Base-by-base conservation (phyloP, 108 stramenopile species). In the Skeletonema potamos region DNA sequence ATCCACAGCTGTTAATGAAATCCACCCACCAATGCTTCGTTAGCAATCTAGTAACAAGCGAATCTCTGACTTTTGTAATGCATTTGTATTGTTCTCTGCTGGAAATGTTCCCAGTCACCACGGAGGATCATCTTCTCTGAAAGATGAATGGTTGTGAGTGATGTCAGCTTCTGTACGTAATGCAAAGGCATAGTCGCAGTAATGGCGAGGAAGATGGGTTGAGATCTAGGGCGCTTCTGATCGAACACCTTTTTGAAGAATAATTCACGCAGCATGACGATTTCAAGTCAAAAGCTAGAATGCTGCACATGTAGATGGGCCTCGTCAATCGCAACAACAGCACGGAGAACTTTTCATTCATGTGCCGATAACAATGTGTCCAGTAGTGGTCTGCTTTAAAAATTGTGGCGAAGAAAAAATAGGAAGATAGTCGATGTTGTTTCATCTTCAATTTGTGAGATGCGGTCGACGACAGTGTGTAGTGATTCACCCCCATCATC, bases 1-100 rank as follows among this genome's bases (percentile, higher is more conserved):
- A 41, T 41, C 73, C 43, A 46, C 58, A 64, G 15, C 58, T 66
- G 43, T 66, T 74, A 8, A 82, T 71, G 58, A 79, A 72, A 24
- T 79, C 68, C n/a, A 81, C 48, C 86, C 86, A 86, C 66, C 75
- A 84, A 5, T 55, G 32, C 4, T 77, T 64, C 2, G 83, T 86
- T 15, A 86, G 67, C 32, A n/a, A n/a, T n/a, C n/a, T n/a, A n/a
- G n/a, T n/a, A n/a, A n/a, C n/a, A n/a, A n/a, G n/a, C n/a, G n/a
- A n/a, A n/a, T n/a, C n/a, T n/a, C n/a, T n/a, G n/a, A n/a, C n/a
- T n/a, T n/a, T n/a, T n/a, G n/a, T n/a, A n/a, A n/a, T n/a, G n/a
- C 43, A 44, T 44, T 15, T 44, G 6, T 13, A 44, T 18, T 1
- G 1, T 17, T 17, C 0, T 1, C n/a, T 44, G 43, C 43, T n/a